Evolutionary conservation across 1,284 basidiomycete species (phyloP).

Genomic region (Stygiomarasmius scandens): DNA sequence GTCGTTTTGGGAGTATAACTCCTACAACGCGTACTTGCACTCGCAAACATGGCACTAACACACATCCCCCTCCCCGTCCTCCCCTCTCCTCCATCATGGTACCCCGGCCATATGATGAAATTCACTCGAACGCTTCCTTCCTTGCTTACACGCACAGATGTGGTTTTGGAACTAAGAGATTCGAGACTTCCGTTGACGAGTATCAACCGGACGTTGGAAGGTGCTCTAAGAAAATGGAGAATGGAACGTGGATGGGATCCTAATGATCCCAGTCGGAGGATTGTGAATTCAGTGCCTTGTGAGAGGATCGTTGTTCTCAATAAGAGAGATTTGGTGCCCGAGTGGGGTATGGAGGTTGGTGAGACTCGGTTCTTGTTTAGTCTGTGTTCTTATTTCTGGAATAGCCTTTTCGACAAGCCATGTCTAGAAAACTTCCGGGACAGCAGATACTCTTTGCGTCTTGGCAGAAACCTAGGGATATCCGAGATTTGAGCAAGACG

Average conservation of each 20-base stretch:
- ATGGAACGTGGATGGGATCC: slow-evolving; percentile 53
- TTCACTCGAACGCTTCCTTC: slow-evolving; percentile 80
- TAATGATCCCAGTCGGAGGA: slow-evolving; percentile 37
- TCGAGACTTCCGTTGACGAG: slow-evolving; percentile 70
- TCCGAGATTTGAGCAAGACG: slow-evolving; percentile 47
- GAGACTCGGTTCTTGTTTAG: not conserved
- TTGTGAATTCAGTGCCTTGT: slow-evolving; percentile 44
- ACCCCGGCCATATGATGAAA: slow-evolving; percentile 94
- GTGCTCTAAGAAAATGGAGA: too few relatives aligned
- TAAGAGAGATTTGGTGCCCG: slow-evolving; percentile 90
- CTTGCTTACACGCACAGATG: slow-evolving; percentile 80
- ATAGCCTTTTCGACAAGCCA: slow-evolving; percentile 74
- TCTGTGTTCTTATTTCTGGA: slow-evolving; percentile 16
- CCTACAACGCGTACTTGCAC: too few relatives aligned
- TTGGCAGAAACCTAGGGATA: slow-evolving; percentile 66
- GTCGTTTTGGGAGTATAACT: too few relatives aligned
- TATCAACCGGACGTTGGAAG: too few relatives aligned
- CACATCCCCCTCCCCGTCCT: slow-evolving; percentile 52
- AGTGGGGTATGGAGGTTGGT: slow-evolving; percentile 81
- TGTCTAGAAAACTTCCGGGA: slow-evolving; percentile 63
- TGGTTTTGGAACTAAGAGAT: slow-evolving; percentile 95
- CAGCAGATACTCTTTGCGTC: slow-evolving; percentile 72
- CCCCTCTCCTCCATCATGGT: slow-evolving; percentile 48
- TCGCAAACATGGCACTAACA: slow-evolving; percentile 28
- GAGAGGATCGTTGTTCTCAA: slow-evolving; percentile 92